phyloP scores from a whole-genome alignment of 805 yeast genomes.

The Wickerhamiella nectarea region DNA sequence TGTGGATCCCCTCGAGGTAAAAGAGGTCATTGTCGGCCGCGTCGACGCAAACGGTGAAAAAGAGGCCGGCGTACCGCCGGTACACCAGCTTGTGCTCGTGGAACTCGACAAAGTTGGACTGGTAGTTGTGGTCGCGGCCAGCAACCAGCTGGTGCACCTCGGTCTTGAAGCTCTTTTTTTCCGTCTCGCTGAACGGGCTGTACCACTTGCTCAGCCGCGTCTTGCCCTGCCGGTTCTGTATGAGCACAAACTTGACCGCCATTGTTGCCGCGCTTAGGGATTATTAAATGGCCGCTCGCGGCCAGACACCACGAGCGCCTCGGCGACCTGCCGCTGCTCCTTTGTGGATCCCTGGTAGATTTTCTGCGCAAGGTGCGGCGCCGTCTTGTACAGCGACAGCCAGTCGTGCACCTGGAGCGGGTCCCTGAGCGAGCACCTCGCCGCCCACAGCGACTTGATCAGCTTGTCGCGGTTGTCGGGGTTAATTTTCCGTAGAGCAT shows the following conservation, averaged over 20 bases:
- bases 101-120: conserved; percentile 67
- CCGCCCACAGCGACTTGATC: conserved; percentile 12
- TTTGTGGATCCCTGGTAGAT: background rate
- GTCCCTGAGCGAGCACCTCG: conserved; percentile 8
- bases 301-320: background rate
- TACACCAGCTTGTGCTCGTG: conserved; percentile 60
- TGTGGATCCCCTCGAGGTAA: conserved; percentile 70
- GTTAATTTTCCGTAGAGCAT: conserved; percentile 13
- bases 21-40: conserved; percentile 68
- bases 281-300: background rate
- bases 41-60: conserved; percentile 74
- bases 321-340: background rate
- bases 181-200: conserved; percentile 31
- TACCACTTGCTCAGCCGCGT: conserved; percentile 79
- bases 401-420: conserved; percentile 15
- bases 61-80: conserved; percentile 82
- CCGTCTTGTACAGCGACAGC: conserved; percentile 18
- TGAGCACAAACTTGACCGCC: conserved; percentile 68
- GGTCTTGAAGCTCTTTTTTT: conserved; percentile 35
- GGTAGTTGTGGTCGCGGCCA: conserved; percentile 70
- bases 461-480: conserved; percentile 9
- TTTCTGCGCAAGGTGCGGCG: background rate
- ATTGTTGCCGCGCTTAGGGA: conserved; percentile 26
- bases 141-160: conserved; percentile 71
- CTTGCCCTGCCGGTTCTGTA: conserved; percentile 89